Percentiles rank a stretch among this genome's conserved stretches.
Conservation (phyloP, 208 protist genomes). For the Acanthamoeba lenticulata region DNA sequence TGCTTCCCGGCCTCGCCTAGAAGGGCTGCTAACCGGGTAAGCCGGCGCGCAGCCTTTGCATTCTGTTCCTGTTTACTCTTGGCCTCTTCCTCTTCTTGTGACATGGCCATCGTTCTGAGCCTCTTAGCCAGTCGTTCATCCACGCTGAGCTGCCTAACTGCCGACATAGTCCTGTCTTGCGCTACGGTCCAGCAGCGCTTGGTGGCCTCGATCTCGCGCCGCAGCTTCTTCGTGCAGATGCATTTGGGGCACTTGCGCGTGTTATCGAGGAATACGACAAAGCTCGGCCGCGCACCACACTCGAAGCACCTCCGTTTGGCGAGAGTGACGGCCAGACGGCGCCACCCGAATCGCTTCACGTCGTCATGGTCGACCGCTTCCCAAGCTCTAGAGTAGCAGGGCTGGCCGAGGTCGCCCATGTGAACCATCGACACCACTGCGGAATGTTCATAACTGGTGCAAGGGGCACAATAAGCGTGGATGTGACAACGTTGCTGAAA, state of each 20-base stretch:
- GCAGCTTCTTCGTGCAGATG: background rate
- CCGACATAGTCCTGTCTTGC: no score
- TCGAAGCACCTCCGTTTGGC: conserved; percentile 5
- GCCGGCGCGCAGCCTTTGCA: background rate
- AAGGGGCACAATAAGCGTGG: background rate
- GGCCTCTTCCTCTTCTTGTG: background rate
- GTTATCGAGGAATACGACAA: conserved; percentile 47
- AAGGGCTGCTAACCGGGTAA: background rate
- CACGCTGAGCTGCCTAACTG: background rate
- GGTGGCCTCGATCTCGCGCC: background rate
- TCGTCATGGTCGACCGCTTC: background rate
- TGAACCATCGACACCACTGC: background rate
- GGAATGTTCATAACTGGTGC: background rate
- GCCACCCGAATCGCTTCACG: conserved; percentile 7
- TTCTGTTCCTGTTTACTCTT: background rate
- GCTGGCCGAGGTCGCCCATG: background rate
- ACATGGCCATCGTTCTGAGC: no score
- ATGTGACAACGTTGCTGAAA: background rate
- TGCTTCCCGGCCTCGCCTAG: conserved; percentile 34
- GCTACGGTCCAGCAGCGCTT: background rate
- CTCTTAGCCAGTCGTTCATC: no score
- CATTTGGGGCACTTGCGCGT: conserved; percentile 46
- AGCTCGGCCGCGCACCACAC: conserved; percentile 28
- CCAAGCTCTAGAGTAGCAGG: background rate
- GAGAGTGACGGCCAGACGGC: conserved; percentile 3